phyloP scores from a whole-genome alignment of 116 monocot genomes.

The Papilionanthe hybrid region DNA sequence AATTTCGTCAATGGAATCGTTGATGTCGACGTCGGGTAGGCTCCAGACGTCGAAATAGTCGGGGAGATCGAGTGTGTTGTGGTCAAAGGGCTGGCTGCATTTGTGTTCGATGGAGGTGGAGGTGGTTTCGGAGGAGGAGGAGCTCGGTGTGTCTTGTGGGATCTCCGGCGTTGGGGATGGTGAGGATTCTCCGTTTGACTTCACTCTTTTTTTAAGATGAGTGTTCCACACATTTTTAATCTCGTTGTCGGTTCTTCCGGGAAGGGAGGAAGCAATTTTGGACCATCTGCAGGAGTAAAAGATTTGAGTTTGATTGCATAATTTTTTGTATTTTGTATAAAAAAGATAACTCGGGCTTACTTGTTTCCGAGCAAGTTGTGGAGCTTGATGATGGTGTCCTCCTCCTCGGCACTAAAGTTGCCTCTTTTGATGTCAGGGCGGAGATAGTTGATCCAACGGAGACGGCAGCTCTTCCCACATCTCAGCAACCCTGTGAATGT shows the following conservation, averaged over 20 bases:
- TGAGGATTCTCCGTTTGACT: background rate
- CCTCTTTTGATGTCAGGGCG: conserved; percentile 48
- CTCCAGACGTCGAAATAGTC: background rate
- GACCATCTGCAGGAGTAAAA: conserved; percentile 52
- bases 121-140: conserved; percentile 20
- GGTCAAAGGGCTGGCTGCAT: conserved; percentile 19
- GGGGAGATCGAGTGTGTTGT: conserved; percentile 17
- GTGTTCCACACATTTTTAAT: conserved; percentile 95
- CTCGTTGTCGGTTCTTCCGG: conserved; percentile 89
- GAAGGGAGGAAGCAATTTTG: conserved; percentile 63
- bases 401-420: conserved; percentile 43
- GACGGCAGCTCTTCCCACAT: conserved; percentile 54
- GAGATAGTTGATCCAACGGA: conserved; percentile 57
- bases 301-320: background rate
- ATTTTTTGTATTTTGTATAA: background rate
- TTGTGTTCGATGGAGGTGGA: conserved; percentile 20
- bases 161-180: background rate
- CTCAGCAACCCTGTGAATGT: conserved; percentile 24
- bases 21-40: background rate
- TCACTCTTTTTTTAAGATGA: conserved; percentile 67
- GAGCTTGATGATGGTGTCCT: conserved; percentile 39
- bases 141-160: background rate
- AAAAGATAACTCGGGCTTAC: conserved; percentile 6
- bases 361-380: conserved; percentile 44
- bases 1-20: background rate